These are phyloP conservation scores for Plectosphaerella plurivora DNA, from an alignment of 2,329 filamentous ascomycete genomes.

Conservation along the genomic window DNA sequence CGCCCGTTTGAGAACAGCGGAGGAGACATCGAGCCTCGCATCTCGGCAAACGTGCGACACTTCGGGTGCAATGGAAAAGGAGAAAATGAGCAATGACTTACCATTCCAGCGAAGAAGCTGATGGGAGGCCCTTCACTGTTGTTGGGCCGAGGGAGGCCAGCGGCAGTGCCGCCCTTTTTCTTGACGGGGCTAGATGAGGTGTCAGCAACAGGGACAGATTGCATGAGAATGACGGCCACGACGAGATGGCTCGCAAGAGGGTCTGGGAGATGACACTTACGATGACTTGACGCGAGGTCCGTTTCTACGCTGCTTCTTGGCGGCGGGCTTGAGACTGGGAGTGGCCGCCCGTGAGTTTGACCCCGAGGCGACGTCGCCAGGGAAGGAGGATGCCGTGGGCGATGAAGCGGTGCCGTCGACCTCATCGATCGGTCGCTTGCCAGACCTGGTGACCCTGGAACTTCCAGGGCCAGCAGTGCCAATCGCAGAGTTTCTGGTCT, in stretches of 20 bases:
- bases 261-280: slow-evolving; percentile 38
- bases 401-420: slow-evolving; percentile 45
- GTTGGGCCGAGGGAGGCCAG: slow-evolving; percentile 62
- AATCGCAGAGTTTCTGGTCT: slow-evolving; percentile 1
- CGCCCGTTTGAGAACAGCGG: neutral
- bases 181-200: slow-evolving; percentile 60
- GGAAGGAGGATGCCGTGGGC: slow-evolving; percentile 45
- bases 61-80: neutral
- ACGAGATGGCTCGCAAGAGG: slow-evolving; percentile 1
- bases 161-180: slow-evolving; percentile 65
- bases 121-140: slow-evolving; percentile 56
- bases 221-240: slow-evolving; percentile 6
- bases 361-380: slow-evolving; percentile 40
- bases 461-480: slow-evolving; percentile 22
- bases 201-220: neutral
- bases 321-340: slow-evolving; percentile 48
- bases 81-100: slow-evolving; percentile 28
- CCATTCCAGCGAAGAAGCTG: slow-evolving; percentile 50
- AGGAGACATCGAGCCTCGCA: neutral
- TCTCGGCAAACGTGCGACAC: too few relatives aligned
- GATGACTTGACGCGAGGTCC: slow-evolving; percentile 65
- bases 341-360: slow-evolving; percentile 57
- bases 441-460: slow-evolving; percentile 42
- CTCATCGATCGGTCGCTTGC: slow-evolving; percentile 52
- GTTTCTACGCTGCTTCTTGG: slow-evolving; percentile 54